Percentiles rank a stretch among this genome's conserved stretches.
Evolutionary conservation across 2,329 filamentous ascomycete genomes (phyloP).

Genomic region (Chaetomium sp.): DNA sequence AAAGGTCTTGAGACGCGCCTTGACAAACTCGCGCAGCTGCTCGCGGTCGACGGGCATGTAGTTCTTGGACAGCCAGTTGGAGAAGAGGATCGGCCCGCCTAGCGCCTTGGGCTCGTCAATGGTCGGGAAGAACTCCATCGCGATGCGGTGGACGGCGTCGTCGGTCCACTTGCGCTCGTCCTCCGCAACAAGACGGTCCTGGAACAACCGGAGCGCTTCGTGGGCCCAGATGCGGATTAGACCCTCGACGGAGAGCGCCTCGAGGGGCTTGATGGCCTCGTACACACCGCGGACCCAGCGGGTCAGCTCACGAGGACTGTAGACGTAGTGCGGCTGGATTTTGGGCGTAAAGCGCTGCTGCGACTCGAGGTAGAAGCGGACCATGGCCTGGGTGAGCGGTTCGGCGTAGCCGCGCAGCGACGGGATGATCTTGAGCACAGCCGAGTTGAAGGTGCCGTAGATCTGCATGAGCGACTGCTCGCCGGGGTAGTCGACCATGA

Average conservation of each 20-base stretch:
- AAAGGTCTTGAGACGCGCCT: constrained; percentile 93
- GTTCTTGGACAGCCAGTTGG: constrained; percentile 98
- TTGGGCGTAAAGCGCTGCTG: constrained; percentile 91
- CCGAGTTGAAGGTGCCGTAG: constrained; percentile 96
- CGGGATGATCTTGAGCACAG: constrained; percentile 93
- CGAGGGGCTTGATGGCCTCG: constrained; percentile 88
- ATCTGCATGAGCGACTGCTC: constrained; percentile 93
- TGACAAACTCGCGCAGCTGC: constrained; percentile 92
- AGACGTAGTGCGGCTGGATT: constrained; percentile 98
- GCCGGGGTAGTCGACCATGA: constrained; percentile 99
- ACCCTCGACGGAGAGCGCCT: constrained; percentile 81
- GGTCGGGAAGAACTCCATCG: constrained; percentile 88
- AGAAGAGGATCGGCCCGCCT: constrained; percentile 91
- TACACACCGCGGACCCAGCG: constrained; percentile 97
- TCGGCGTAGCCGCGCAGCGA: constrained; percentile 93
- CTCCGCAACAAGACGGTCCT: constrained; percentile 90
- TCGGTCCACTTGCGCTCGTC: constrained; percentile 95
- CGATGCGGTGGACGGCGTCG: constrained; percentile 77
- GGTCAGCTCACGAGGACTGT: constrained; percentile 96
- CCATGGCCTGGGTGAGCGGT: constrained; percentile 93
- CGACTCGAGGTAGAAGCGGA: constrained; percentile 90
- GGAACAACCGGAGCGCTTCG: constrained; percentile 91
- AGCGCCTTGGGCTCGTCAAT: constrained; percentile 86
- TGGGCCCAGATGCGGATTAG: constrained; percentile 97
- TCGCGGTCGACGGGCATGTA: constrained; percentile 96